phyloP scores from a whole-genome alignment of 2,329 filamentous ascomycete species.

The Leptosphaerulina australis region DNA sequence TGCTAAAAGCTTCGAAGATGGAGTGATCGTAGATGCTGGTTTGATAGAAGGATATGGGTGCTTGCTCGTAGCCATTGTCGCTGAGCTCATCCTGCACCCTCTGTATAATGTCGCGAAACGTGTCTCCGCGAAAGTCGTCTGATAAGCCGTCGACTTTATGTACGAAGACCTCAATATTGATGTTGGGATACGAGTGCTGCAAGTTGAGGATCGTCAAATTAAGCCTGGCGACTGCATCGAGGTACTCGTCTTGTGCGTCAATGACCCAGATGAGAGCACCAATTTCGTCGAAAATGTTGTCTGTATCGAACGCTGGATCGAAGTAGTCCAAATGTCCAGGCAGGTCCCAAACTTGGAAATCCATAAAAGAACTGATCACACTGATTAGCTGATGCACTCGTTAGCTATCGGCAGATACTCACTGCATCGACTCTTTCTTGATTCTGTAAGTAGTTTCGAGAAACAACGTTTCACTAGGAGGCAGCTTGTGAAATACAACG shows the following conservation, averaged over 20 bases:
- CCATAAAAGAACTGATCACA: conserved; percentile 85
- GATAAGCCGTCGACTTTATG: conserved; percentile 98
- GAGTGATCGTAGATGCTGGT: conserved; percentile 99
- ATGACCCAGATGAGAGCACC: conserved; percentile 98
- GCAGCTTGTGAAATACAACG: conserved; percentile 98
- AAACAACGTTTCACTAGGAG: conserved; percentile 93
- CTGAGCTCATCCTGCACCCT: conserved; percentile 95
- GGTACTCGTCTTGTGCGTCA: conserved; percentile 96
- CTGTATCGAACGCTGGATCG: conserved; percentile 86
- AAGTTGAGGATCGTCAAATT: conserved; percentile 89
- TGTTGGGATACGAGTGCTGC: conserved; percentile 85
- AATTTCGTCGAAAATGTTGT: conserved; percentile 91
- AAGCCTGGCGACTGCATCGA: conserved; percentile 84
- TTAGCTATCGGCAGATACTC: conserved; percentile 46
- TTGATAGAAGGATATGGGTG: conserved; percentile 91
- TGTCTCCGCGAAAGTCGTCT: conserved; percentile 95
- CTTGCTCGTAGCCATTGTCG: conserved; percentile 91
- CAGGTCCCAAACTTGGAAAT: conserved; percentile 98
- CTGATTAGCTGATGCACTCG: conserved; percentile 8
- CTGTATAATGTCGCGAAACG: conserved; percentile 95
- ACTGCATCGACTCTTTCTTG: conserved; percentile 96
- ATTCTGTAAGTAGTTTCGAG: conserved; percentile 93
- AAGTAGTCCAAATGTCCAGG: conserved; percentile 94
- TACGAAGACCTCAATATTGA: conserved; percentile 98
- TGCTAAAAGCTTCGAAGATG: conserved; percentile 97